These are phyloP conservation scores for Pseudogymnoascus destructans DNA, from an alignment of 2,329 filamentous ascomycete species.

Conservation along the genomic window DNA sequence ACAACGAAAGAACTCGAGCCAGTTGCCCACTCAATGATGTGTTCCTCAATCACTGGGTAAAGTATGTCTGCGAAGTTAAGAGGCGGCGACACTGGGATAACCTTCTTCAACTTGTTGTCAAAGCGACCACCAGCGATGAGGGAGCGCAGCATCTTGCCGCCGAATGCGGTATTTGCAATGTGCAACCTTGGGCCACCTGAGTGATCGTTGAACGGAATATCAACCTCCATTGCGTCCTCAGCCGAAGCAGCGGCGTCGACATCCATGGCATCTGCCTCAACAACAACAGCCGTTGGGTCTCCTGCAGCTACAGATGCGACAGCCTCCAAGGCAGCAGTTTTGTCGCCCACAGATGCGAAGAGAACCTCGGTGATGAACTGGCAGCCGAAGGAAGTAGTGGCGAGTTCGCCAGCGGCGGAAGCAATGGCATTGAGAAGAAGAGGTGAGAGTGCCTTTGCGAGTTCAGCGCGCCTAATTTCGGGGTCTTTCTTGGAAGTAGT, in stretches of 20 bases:
- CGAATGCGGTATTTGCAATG: constrained; percentile 46
- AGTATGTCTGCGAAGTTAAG: constrained; percentile 69
- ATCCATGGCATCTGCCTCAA: constrained; percentile 29
- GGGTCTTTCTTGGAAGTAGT: constrained; percentile 89
- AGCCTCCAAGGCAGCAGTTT: constrained; percentile 58
- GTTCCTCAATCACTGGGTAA: constrained; percentile 66
- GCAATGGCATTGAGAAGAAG: constrained; percentile 63
- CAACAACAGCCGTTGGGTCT: constrained; percentile 31
- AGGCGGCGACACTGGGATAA: constrained; percentile 60
- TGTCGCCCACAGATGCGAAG: constrained; percentile 62
- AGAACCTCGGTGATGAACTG: constrained; percentile 77
- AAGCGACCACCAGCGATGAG: constrained; percentile 82
- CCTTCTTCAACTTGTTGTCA: constrained; percentile 57
- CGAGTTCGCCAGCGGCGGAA: constrained; percentile 52
- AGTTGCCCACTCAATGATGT: constrained; percentile 72
- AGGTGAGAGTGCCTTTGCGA: constrained; percentile 61
- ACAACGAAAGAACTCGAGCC: constrained; percentile 79
- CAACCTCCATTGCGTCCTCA: constrained; percentile 10
- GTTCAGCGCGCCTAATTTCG: constrained; percentile 58
- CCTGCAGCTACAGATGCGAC: constrained; percentile 50
- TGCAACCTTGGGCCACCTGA: constrained; percentile 32
- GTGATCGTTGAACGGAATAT: constrained; percentile 14
- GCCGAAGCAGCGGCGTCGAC: constrained; percentile 15
- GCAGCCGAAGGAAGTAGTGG: constrained; percentile 67
- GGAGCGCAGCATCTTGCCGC: constrained; percentile 78